These are phyloP conservation scores for Paramarasmius palmivorus DNA, from an alignment of 1,284 basidiomycete genomes.

Conservation along the genomic window DNA sequence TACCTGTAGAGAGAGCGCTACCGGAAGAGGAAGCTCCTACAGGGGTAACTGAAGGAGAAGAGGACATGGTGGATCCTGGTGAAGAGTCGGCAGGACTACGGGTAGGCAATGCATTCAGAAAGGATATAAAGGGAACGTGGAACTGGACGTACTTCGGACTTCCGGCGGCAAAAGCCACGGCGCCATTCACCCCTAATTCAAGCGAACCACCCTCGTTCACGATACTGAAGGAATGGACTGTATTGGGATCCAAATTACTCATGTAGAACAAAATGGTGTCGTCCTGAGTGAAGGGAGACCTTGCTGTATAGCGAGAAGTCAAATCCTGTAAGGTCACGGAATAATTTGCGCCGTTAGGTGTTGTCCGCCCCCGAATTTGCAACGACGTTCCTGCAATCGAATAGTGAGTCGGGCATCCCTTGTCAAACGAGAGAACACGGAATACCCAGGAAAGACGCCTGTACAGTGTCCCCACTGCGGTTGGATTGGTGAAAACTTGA, in stretches of 20 bases:
- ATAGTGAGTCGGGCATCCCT: neutral
- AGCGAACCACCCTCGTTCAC: slow-evolving; percentile 55
- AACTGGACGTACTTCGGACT: slow-evolving; percentile 33
- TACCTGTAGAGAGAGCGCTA: slow-evolving; percentile 41
- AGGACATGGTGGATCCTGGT: slow-evolving; percentile 15
- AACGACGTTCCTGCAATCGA: slow-evolving; percentile 53
- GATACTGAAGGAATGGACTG: slow-evolving; percentile 51
- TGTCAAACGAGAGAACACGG: neutral
- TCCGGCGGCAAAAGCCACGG: slow-evolving; percentile 29
- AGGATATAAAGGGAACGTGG: neutral
- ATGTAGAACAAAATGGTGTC: slow-evolving; percentile 60
- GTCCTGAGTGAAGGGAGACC: slow-evolving; percentile 52
- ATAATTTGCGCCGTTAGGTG: slow-evolving; percentile 53
- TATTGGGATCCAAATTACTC: slow-evolving; percentile 54
- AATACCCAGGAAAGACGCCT: slow-evolving; percentile 48
- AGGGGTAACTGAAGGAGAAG: slow-evolving; percentile 15
- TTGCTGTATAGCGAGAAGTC: slow-evolving; percentile 42
- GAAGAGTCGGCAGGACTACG: neutral
- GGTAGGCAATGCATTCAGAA: neutral
- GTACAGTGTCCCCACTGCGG: slow-evolving; percentile 46
- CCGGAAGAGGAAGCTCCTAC: slow-evolving; percentile 9
- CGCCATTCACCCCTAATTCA: slow-evolving; percentile 34
- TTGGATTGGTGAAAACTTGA: slow-evolving; percentile 45
- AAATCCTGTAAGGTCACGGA: slow-evolving; percentile 58
- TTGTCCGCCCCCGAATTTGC: slow-evolving; percentile 55